Percentiles rank a stretch among this genome's conserved stretches.
Evolutionary conservation across 2,329 filamentous ascomycete species (phyloP).

Genomic region (Exophiala sideris): DNA sequence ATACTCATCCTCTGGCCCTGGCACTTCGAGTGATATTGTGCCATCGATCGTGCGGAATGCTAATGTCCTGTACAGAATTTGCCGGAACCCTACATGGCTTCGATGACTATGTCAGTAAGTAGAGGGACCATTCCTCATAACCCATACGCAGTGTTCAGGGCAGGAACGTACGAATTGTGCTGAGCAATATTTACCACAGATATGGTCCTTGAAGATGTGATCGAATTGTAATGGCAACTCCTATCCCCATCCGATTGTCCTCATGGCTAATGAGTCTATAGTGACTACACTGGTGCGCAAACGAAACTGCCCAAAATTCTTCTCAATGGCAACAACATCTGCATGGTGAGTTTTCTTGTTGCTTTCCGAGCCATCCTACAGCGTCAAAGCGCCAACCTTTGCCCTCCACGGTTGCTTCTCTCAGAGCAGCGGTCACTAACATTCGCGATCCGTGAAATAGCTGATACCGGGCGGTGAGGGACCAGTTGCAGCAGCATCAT

Average conservation of each 20-base stretch:
- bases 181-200: conserved; percentile 54
- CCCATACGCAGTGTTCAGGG: background rate
- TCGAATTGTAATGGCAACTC: conserved; percentile 72
- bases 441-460: conserved; percentile 40
- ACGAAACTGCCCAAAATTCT: conserved; percentile 91
- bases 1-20: conserved; percentile 7
- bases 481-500: conserved; percentile 42
- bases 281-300: conserved; percentile 81
- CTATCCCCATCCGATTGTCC: background rate
- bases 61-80: conserved; percentile 64
- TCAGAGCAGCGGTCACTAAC: conserved; percentile 9
- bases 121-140: conserved; percentile 11
- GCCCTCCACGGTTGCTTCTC: background rate
- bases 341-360: conserved; percentile 69
- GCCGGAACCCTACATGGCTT: conserved; percentile 91
- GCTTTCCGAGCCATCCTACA: too few species aligned
- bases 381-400: background rate
- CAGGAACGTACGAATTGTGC: background rate
- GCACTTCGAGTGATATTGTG: too few species aligned
- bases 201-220: conserved; percentile 97
- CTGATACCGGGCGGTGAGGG: conserved; percentile 77
- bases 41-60: too few species aligned
- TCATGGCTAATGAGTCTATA: background rate
- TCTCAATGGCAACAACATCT: conserved; percentile 96
- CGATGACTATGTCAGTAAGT: conserved; percentile 99